These are phyloP conservation scores for Cyclotella kingstonii DNA, from an alignment of 108 stramenopile species.

Conservation along the genomic window DNA sequence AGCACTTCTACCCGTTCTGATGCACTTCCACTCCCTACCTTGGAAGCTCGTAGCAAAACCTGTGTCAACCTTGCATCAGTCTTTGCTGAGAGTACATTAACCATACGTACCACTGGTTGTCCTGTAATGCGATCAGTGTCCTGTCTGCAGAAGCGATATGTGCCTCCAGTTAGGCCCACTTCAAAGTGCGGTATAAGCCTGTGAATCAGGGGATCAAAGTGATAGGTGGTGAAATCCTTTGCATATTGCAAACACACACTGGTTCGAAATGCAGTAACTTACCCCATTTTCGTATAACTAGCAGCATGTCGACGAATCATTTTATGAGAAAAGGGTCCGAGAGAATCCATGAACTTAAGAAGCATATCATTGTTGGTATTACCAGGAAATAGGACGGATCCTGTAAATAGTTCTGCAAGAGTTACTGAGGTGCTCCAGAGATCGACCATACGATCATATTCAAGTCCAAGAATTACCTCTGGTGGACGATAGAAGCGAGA, in stretches of 20 bases:
- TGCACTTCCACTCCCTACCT: slow-evolving; percentile 60
- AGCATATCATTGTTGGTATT: slow-evolving; percentile 96
- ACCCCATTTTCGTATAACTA: slow-evolving; percentile 54
- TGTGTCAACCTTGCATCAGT: slow-evolving; percentile 47
- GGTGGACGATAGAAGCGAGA: slow-evolving; percentile 98
- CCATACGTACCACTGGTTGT: slow-evolving; percentile 51
- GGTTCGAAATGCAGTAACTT: background rate
- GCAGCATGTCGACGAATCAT: slow-evolving; percentile 79
- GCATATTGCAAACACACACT: background rate
- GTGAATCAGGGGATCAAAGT: no score
- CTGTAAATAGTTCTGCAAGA: slow-evolving; percentile 94
- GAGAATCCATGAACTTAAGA: slow-evolving; percentile 84
- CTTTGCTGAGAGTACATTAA: slow-evolving; percentile 49
- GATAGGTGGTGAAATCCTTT: no score
- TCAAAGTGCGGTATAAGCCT: slow-evolving; percentile 58
- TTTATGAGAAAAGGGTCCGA: slow-evolving; percentile 88
- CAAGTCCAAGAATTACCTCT: slow-evolving; percentile 96
- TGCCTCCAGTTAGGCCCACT: slow-evolving; percentile 51
- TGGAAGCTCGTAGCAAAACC: slow-evolving; percentile 60
- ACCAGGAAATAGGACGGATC: slow-evolving; percentile 89
- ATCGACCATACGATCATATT: slow-evolving; percentile 90
- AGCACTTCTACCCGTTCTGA: slow-evolving; percentile 79
- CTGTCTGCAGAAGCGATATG: slow-evolving; percentile 61
- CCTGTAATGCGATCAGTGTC: slow-evolving; percentile 70
- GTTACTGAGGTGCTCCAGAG: slow-evolving; percentile 92